Evolutionary conservation across 495 filamentous ascomycete species (phyloP).

Genomic region (Penicillium ochrochloron): DNA sequence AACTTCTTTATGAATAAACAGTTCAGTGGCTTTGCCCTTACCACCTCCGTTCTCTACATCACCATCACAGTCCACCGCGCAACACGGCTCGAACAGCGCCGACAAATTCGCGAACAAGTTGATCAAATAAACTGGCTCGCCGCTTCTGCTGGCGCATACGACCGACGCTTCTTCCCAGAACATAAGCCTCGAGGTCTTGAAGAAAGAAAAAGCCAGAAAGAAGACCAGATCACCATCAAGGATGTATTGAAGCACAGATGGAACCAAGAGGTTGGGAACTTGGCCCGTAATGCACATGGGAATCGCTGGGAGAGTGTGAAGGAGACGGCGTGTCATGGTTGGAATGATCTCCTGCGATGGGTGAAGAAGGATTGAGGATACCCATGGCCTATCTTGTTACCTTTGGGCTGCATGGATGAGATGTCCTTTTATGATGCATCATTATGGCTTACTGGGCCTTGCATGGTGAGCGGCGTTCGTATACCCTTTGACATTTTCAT

Average conservation of each 20-base stretch:
- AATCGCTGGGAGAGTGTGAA: constrained; percentile 65
- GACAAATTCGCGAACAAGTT: constrained; percentile 72
- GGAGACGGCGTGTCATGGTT: constrained; percentile 45
- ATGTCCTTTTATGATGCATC: constrained; percentile 12
- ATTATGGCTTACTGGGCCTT: constrained; percentile 15
- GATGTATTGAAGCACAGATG: constrained; percentile 78
- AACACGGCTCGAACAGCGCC: constrained; percentile 70
- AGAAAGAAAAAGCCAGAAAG: constrained; percentile 22
- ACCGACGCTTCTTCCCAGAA: constrained; percentile 41
- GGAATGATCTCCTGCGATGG: constrained; percentile 35
- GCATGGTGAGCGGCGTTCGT: constrained; percentile 33
- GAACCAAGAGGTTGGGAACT: constrained; percentile 74
- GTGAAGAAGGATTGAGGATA: constrained; percentile 43
- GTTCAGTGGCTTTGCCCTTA: constrained; percentile 85
- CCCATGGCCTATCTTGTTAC: neutral
- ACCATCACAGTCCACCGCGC: constrained; percentile 73
- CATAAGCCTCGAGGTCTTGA: constrained; percentile 38
- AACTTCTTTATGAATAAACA: constrained; percentile 20
- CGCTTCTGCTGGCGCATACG: constrained; percentile 51
- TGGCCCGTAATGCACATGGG: constrained; percentile 69
- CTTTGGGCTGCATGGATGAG: neutral
- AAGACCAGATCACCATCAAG: constrained; percentile 52
- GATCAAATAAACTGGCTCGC: constrained; percentile 60
- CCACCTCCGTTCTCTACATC: constrained; percentile 80
- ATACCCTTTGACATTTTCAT: constrained; percentile 31